Percentiles rank a stretch among this genome's conserved stretches.
Evolutionary conservation across 305 asterid species (phyloP).

Genomic region (Coffea humblotiana): DNA sequence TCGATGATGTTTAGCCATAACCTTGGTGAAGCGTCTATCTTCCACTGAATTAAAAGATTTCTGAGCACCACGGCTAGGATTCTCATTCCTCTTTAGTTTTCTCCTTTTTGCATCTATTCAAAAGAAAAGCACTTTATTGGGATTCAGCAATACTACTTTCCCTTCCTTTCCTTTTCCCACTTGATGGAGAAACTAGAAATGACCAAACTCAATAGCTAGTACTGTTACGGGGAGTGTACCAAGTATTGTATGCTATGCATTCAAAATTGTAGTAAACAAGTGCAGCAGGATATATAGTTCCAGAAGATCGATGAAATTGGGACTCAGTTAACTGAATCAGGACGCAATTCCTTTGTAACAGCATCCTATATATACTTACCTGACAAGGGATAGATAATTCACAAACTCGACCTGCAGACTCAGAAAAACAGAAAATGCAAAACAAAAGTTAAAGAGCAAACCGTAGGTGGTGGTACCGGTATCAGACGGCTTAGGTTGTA

Average conservation of each 20-base stretch:
- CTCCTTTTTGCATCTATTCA: neutral
- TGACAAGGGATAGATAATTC: neutral
- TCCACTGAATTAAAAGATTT: neutral
- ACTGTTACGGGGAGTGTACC: too few relatives aligned
- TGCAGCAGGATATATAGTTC: too few relatives aligned
- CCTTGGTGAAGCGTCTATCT: neutral
- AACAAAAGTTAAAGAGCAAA: neutral
- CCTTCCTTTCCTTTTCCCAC: too few relatives aligned
- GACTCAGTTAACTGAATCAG: too few relatives aligned
- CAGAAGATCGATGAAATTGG: too few relatives aligned
- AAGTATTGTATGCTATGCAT: neutral
- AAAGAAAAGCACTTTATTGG: too few relatives aligned
- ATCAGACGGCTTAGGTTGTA: too few relatives aligned
- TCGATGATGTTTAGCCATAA: neutral
- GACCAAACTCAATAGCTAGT: too few relatives aligned
- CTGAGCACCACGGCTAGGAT: neutral
- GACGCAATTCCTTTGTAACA: neutral
- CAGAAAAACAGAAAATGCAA: too few relatives aligned
- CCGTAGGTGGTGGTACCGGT: neutral
- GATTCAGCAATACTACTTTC: too few relatives aligned
- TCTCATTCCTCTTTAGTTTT: neutral
- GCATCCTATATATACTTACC: neutral
- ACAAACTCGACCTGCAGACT: too few relatives aligned
- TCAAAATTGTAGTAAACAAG: neutral
- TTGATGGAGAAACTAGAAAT: too few relatives aligned